Conservation (phyloP, 345 rosid species). For the Lepidium didymum region DNA sequence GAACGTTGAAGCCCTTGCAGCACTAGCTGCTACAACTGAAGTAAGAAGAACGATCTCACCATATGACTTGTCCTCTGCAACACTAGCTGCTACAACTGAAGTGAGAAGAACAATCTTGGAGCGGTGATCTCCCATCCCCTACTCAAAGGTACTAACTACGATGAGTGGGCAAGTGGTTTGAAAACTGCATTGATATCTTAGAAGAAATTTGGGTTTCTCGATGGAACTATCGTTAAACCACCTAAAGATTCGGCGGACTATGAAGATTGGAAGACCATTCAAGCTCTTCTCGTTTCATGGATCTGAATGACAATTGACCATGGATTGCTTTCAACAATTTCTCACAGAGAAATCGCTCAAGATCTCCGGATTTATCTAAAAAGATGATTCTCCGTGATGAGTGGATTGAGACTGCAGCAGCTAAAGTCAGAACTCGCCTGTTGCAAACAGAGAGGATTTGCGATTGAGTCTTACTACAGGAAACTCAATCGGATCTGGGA, state of each 20-base stretch:
- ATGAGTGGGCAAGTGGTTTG: not conserved
- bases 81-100: no score
- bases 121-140: not conserved
- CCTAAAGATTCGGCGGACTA: not conserved
- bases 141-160: not conserved
- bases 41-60: not conserved
- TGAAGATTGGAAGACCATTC: not conserved
- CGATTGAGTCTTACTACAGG: not conserved
- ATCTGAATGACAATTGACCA: not conserved
- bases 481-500: not conserved
- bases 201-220: not conserved
- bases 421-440: not conserved
- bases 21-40: not conserved
- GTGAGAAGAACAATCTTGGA: not conserved
- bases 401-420: not conserved
- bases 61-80: not conserved
- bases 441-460: not conserved
- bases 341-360: not conserved
- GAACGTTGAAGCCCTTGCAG: no score
- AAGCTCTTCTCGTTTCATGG: not conserved
- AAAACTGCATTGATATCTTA: not conserved
- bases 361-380: not conserved
- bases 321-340: not conserved
- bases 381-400: not conserved
- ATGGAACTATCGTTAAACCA: not conserved